Evolutionary conservation across 2,329 filamentous ascomycete genomes (phyloP), one percentile per base, ranked within the genome.

Genomic region (Pseudonectria buxi): DNA sequence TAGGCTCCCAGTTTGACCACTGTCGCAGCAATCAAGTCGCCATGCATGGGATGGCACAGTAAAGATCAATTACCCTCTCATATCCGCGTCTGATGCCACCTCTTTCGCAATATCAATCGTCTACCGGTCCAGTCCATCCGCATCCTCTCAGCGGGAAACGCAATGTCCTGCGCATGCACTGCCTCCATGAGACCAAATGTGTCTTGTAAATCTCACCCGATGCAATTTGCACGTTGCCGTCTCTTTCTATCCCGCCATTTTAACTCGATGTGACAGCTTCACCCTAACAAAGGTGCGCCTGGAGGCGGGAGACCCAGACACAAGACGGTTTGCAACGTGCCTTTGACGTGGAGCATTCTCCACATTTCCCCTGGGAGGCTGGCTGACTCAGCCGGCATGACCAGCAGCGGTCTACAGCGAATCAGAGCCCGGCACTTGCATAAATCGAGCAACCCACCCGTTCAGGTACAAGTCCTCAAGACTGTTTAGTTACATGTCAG

Each of bases 331-430:
- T 37, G 51, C 46, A 52, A 55, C 47, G 56, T 54, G 50, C 47
- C 34, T 49, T 43, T 54, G 49, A 56, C 50, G 48, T 57, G 54
- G 46, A 49, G n/a, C 39, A 18, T 36, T 40, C 39, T 43, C 53
- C 51, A 56, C 44, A 46, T 41, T 34, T 31, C 26, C 39, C 38
- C 41, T 30, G 35, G 35, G 36, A 35, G 32, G 28, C 24, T 40
- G n/a, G 45, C 39, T 53, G 49, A 53, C 44, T 56, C 45, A 56
- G 43, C 46, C 13, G 33, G 15, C 30, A 24, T 26, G 15, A 6
- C 18, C 27, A 28, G 33, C 33, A 22, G 12, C 14, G 13, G 36
- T 36, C 36, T 22, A 9, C 5, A 22, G 7, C 37, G 28, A 29
- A 35, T 41, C 35, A 36, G 26, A 36, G 15, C 18, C 24, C 37